Percentiles rank a stretch among this genome's conserved stretches.
Conservation (phyloP, 441 rosid species). For the Cnidoscolus chayamansa region DNA sequence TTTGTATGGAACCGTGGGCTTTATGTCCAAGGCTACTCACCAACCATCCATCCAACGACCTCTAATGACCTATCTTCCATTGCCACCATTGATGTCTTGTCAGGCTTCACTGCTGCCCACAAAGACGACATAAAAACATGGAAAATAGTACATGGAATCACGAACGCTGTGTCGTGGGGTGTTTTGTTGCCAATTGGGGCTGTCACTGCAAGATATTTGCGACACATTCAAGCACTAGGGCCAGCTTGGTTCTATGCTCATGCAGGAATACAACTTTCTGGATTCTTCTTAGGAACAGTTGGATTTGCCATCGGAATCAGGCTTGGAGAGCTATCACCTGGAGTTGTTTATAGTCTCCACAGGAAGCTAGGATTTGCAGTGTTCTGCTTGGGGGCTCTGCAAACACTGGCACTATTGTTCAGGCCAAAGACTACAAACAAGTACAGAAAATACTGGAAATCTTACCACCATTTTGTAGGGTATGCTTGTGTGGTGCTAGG, state of each 20-base stretch:
- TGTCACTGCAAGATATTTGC: constrained; percentile 65
- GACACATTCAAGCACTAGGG: constrained; percentile 62
- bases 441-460: constrained; percentile 90
- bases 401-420: constrained; percentile 75
- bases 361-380: constrained; percentile 72
- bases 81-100: constrained; percentile 66
- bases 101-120: constrained; percentile 45
- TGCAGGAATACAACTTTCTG: constrained; percentile 58
- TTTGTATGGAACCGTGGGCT: constrained; percentile 92
- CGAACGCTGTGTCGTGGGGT: constrained; percentile 79
- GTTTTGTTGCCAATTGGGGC: constrained; percentile 67
- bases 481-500: constrained; percentile 84
- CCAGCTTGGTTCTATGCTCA: constrained; percentile 88
- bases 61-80: constrained; percentile 73
- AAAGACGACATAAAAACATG: constrained; percentile 37
- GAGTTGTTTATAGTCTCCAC: constrained; percentile 66
- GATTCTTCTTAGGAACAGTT: constrained; percentile 53
- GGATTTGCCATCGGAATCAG: constrained; percentile 75
- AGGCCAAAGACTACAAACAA: constrained; percentile 83
- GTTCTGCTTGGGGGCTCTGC: constrained; percentile 54
- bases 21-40: constrained; percentile 96
- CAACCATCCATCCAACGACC: constrained; percentile 90
- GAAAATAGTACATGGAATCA: constrained; percentile 50
- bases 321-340: constrained; percentile 59
- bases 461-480: constrained; percentile 94